Conservation (phyloP, 2,329 filamentous ascomycete genomes). For the Huntiella decipiens region DNA sequence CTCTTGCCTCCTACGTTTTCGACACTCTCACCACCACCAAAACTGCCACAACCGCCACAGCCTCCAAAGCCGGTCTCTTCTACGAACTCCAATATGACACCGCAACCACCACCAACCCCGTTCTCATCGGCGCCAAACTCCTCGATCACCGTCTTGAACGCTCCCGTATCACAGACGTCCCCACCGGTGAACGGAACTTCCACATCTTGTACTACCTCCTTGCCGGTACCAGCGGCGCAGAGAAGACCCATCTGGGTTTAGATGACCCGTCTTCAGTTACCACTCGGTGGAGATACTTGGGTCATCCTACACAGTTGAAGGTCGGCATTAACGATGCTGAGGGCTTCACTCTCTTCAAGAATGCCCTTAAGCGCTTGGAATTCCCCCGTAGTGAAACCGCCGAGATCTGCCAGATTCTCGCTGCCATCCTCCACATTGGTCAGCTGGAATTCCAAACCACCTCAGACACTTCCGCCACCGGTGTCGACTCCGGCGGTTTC, state of each 20-base stretch:
- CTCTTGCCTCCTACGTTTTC: constrained; percentile 85
- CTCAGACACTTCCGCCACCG: constrained; percentile 57
- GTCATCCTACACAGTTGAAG: constrained; percentile 90
- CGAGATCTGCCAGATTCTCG: constrained; percentile 88
- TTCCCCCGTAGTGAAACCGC: constrained; percentile 88
- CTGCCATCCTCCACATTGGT: constrained; percentile 88
- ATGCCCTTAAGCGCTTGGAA: constrained; percentile 78
- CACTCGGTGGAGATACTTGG: constrained; percentile 89
- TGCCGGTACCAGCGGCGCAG: constrained; percentile 73
- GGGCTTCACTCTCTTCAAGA: constrained; percentile 96
- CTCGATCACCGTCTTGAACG: constrained; percentile 85
- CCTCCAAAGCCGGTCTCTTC: constrained; percentile 87
- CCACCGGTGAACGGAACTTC: constrained; percentile 90
- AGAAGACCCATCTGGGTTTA: constrained; percentile 66
- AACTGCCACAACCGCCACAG: constrained; percentile 83
- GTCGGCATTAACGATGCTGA: constrained; percentile 92
- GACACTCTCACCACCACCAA: constrained; percentile 95
- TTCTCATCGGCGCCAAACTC: constrained; percentile 83
- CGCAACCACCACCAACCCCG: constrained; percentile 61
- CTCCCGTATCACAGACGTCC: constrained; percentile 76
- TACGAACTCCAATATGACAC: constrained; percentile 96
- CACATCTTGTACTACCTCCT: constrained; percentile 91
- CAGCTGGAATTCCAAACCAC: constrained; percentile 85
- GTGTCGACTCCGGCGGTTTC: constrained; percentile 87
- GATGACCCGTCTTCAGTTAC: constrained; percentile 33